Evolutionary conservation across 2,329 filamentous ascomycete species (phyloP), one percentile per base, ranked within the genome.

Genomic region (Ploettnerulaceae sp.): DNA sequence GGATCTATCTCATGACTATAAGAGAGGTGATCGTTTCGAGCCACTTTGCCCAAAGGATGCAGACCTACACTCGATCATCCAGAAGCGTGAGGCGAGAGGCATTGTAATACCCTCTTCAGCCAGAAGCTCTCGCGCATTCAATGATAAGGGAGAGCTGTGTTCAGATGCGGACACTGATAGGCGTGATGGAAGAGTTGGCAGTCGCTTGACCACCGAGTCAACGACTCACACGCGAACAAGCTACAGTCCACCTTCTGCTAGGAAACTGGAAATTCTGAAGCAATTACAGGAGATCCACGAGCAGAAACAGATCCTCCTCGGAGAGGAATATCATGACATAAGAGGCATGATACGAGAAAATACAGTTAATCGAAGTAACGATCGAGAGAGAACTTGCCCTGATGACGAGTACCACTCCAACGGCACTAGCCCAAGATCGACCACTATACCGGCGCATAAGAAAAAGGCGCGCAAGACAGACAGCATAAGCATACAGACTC

Each of bases 1-100:
- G n/a, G 66, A 72, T 45, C 64, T 67, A 7, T 21, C 43, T 2
- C 69, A 56, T 43, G 69, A 72, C 55, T 45, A 54, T 1, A 51
- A 29, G n/a, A 21, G 25, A 3, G 68, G 67, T 5, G 34, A 58
- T 2, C 70, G 72, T 46, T 66, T 61, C 34, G 56, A 53, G 8
- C 63, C 57, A 0, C 49, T 71, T 7, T 72, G 69, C 41, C 67
- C 67, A 2, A n/a, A 28, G 3, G 69, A 71, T 37, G 50, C 29
- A 9, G 45, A 63, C 4, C 54, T 57, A 7, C 34, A 28, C 9
- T 70, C 66, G 2, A 60, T 69, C 29, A 63, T 58, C 4, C 60
- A 65, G 33, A 63, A 58, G 48, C 62, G 69, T 24, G 57, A 57
- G 26, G 26, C 29, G 11, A 40, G 32, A 36, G 45, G 51, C 4